phyloP scores from a whole-genome alignment of 2,329 filamentous ascomycete genomes.

The Ceratocystis ficicola region DNA sequence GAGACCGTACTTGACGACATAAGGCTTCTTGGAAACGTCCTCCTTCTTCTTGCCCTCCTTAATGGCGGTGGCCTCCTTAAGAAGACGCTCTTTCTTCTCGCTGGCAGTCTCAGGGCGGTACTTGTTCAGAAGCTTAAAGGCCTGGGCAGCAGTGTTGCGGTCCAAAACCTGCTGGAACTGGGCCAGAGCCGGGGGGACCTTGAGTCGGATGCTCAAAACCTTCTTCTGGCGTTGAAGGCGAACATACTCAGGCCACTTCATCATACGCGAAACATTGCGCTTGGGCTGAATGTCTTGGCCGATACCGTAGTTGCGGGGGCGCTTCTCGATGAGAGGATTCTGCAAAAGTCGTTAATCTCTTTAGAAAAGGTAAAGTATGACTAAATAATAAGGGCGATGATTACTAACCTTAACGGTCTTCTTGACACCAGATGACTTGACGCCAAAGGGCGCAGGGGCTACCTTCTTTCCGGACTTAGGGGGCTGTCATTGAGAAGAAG shows the following conservation, averaged over 20 bases:
- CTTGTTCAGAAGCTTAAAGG: constrained; percentile 99
- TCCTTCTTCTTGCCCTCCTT: constrained; percentile 99
- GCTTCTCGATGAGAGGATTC: constrained; percentile 99
- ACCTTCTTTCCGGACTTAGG: constrained; percentile 97
- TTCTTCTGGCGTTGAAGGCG: constrained; percentile 88
- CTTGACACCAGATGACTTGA: constrained; percentile 83
- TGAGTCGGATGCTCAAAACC: constrained; percentile 96
- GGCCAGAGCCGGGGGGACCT: constrained; percentile 92
- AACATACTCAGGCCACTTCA: constrained; percentile 99
- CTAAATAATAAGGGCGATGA: neutral
- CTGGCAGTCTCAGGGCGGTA: constrained; percentile 98
- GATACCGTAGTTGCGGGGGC: constrained; percentile 93
- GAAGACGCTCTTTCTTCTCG: constrained; percentile 99
- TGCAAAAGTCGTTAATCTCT: constrained; percentile 32
- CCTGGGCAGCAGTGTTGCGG: constrained; percentile 90
- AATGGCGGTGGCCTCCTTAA: constrained; percentile 95
- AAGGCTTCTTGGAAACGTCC: constrained; percentile 99
- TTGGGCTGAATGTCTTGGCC: constrained; percentile 97
- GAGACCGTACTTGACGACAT: constrained; percentile 97
- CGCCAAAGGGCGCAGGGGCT: constrained; percentile 90
- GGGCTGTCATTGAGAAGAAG: constrained; percentile 99
- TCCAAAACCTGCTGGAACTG: constrained; percentile 97
- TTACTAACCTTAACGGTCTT: constrained; percentile 87
- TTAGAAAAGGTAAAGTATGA: constrained; percentile 16
- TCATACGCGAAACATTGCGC: constrained; percentile 94